phyloP scores from a whole-genome alignment of 75 land plant species.

The Cryptomeria japonica region DNA sequence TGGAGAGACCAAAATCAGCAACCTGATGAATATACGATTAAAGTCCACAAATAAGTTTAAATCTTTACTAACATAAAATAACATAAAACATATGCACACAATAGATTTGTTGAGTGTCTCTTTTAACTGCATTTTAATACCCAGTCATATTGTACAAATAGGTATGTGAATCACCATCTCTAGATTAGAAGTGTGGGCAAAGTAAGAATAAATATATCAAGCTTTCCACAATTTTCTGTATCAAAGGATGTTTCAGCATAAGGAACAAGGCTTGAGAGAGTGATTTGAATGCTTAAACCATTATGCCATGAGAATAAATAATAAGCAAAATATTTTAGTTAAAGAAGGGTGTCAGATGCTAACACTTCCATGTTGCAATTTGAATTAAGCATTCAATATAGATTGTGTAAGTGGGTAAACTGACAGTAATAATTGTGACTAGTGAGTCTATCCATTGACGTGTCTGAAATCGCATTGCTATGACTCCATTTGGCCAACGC shows the following conservation, averaged over 20 bases:
- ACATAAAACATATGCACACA: background rate
- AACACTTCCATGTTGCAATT: background rate
- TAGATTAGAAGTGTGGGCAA: background rate
- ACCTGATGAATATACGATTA: slow-evolving; percentile 52
- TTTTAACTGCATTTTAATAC: background rate
- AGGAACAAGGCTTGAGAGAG: background rate
- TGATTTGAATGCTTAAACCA: background rate
- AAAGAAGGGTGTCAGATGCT: background rate
- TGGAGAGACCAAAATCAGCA: slow-evolving; percentile 97
- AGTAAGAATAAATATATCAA: background rate
- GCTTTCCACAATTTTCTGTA: background rate
- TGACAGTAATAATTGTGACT: background rate
- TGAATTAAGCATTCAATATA: background rate
- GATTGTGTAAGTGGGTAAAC: background rate
- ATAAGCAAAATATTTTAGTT: background rate
- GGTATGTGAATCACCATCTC: background rate
- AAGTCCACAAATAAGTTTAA: background rate
- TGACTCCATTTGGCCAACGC: too few species aligned
- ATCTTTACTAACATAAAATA: background rate
- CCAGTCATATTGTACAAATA: background rate
- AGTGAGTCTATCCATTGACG: background rate
- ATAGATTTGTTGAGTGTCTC: background rate
- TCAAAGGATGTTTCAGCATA: background rate
- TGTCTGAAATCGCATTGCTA: too few species aligned
- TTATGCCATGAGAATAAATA: background rate